Base-by-base conservation (phyloP, 2,329 filamentous ascomycete species). In the Fusarium acutatum region DNA sequence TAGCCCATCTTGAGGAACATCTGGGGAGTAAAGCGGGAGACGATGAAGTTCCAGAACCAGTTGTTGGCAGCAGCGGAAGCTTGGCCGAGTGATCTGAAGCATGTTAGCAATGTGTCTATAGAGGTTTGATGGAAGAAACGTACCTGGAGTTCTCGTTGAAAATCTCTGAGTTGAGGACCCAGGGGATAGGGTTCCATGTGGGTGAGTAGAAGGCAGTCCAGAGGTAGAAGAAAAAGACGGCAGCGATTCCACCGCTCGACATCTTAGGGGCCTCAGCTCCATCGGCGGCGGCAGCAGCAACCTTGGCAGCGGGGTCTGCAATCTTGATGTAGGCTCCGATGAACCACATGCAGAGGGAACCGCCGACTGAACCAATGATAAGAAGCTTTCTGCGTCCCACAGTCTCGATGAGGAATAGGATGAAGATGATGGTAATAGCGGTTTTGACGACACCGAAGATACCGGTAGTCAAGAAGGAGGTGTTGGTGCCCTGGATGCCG, bases 401-500 rank as follows among this genome's bases (percentile, higher is more conserved):
- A 50, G 86, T 87, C 79, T 94, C 92, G 67, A 94, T 91, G 47
- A 94, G 85, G 79, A 88, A 89, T 61, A 94, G 83, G 14, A 94
- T 85, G 88, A 91, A 94, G 71, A 94, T 70, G 22, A 94, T 80
- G 1, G 92, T 94, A 30, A 92, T 81, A 0, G 87, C 81, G 0
- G 91, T 93, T 85, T 94, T 94, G 77, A 94, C 91, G 1, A 94
- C 90, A 53, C 93, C 93, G 73, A 93, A 95, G 69, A 95, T 89
- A 40, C 93, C 93, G 0, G 93, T 94, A 0, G 92, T 93, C 43
- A 87, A 78, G 67, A 87, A 83, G 20, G 81, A 77, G 1, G 82
- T 83, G 74, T 83, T 84, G 50, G 82, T 84, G 22, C 85, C 86
- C 9, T 80, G 81, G 64, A 86, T 81, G 12, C 86, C 86, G 35